Percentiles rank a stretch among this genome's conserved stretches.
Evolutionary conservation across 1,139 yeast species (phyloP).

Genomic region (Zygosaccharomyces sapae): DNA sequence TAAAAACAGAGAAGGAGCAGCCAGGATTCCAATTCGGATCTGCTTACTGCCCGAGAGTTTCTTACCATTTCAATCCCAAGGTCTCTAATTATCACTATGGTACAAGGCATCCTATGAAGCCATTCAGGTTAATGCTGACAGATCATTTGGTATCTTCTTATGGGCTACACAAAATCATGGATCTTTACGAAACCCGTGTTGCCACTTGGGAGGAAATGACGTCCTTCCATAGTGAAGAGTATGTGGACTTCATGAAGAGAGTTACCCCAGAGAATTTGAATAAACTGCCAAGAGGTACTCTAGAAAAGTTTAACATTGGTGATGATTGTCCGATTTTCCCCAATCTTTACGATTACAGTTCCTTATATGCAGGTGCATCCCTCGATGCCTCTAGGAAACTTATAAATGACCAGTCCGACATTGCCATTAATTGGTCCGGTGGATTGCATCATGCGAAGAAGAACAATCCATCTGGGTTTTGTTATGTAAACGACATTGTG

Average conservation of each 20-base stretch:
- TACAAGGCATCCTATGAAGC: conserved; percentile 95
- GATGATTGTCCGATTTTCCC: conserved; percentile 98
- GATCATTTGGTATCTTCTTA: conserved; percentile 86
- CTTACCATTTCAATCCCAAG: conserved; percentile 84
- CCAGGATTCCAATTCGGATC: conserved; percentile 53
- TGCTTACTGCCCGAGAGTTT: conserved; percentile 53
- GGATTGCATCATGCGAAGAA: conserved; percentile 97
- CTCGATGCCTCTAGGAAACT: conserved; percentile 87
- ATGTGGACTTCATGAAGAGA: conserved; percentile 69
- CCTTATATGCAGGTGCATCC: conserved; percentile 87
- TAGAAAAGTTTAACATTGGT: conserved; percentile 84
- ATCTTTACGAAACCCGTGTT: conserved; percentile 71
- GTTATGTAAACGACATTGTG: conserved; percentile 93
- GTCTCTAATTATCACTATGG: conserved; percentile 86
- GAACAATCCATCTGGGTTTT: conserved; percentile 89
- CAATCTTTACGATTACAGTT: conserved; percentile 83
- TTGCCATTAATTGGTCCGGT: conserved; percentile 96
- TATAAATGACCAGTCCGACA: conserved; percentile 80
- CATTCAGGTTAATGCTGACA: conserved; percentile 89
- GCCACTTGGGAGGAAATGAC: conserved; percentile 78
- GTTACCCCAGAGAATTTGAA: conserved; percentile 79
- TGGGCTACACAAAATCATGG: conserved; percentile 86
- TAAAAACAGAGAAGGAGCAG: conserved; percentile 51
- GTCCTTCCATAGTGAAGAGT: conserved; percentile 84
- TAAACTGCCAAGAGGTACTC: conserved; percentile 50